Evolutionary conservation across 371 early-diverging fungal genomes (phyloP).

Genomic region (Parasitella parasitica): DNA sequence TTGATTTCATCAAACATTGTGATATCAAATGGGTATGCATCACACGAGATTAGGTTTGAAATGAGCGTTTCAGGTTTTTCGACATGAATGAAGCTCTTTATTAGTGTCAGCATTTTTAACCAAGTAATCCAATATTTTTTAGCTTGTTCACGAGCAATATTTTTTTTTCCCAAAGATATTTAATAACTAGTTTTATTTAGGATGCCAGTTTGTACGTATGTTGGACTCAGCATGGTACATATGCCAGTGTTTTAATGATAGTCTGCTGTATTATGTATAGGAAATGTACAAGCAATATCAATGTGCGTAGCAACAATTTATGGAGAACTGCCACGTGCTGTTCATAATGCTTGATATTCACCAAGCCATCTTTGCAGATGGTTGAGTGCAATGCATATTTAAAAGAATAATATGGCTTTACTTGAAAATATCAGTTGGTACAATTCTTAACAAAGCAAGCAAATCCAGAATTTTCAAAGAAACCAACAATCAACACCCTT

Average conservation of each 20-base stretch:
- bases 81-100: slow-evolving; percentile 93
- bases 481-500: slow-evolving; percentile 91
- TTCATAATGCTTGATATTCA: slow-evolving; percentile 95
- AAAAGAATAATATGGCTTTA: not conserved
- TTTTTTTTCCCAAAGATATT: slow-evolving; percentile 45
- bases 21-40: slow-evolving; percentile 87
- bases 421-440: slow-evolving; percentile 74
- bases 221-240: slow-evolving; percentile 86
- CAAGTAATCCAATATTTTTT: slow-evolving; percentile 90
- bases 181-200: not conserved
- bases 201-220: too few species aligned
- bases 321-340: slow-evolving; percentile 88
- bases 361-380: slow-evolving; percentile 76
- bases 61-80: slow-evolving; percentile 96
- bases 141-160: slow-evolving; percentile 62
- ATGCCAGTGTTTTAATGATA: slow-evolving; percentile 77
- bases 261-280: slow-evolving; percentile 79
- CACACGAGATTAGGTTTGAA: slow-evolving; percentile 92
- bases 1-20: slow-evolving; percentile 86
- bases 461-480: slow-evolving; percentile 93
- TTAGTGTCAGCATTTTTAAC: slow-evolving; percentile 81
- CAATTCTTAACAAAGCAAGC: slow-evolving; percentile 80
- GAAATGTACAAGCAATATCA: slow-evolving; percentile 93
- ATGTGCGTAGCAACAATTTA: slow-evolving; percentile 94
- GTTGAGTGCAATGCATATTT: too few species aligned